Percentiles rank a stretch among this genome's conserved stretches.
phyloP scores from a whole-genome alignment of 139 green algal genomes.

The Micractinium conductrix region DNA sequence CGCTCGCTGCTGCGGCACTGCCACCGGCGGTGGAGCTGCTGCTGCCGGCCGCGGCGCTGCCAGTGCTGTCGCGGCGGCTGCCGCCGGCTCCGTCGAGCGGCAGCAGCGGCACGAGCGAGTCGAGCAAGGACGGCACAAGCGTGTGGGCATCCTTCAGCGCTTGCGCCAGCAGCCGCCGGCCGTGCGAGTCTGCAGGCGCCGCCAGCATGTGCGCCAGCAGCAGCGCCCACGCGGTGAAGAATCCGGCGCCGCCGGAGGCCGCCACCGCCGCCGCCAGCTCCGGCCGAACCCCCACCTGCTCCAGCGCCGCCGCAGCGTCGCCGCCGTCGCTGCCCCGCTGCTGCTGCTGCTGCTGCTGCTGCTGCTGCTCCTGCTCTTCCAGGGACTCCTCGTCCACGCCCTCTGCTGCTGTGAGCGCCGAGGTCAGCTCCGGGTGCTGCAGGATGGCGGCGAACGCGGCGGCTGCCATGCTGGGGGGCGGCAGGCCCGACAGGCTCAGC shows the following conservation, averaged over 20 bases:
- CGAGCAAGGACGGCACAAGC: slow-evolving; percentile 47
- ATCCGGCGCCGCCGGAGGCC: neutral
- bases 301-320: slow-evolving; percentile 15
- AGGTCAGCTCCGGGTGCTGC: slow-evolving; percentile 47
- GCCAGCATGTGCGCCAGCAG: slow-evolving; percentile 44
- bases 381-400: slow-evolving; percentile 29
- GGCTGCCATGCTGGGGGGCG: neutral
- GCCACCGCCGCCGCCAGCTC: slow-evolving; percentile 41
- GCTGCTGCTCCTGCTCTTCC: neutral
- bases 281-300: slow-evolving; percentile 48
- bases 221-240: slow-evolving; percentile 45
- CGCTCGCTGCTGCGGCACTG: neutral
- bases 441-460: slow-evolving; percentile 48
- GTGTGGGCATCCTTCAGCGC: slow-evolving; percentile 22
- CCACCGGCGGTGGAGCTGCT: neutral
- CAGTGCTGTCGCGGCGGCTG: no score
- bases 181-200: slow-evolving; percentile 21
- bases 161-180: slow-evolving; percentile 27
- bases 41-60: neutral
- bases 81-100: slow-evolving; percentile 24
- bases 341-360: neutral
- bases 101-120: slow-evolving; percentile 32
- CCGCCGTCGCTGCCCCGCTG: neutral
- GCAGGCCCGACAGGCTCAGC: slow-evolving; percentile 15
- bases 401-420: slow-evolving; percentile 34